Conservation (phyloP, 2,329 filamentous ascomycete genomes). For the Plectosphaerella sp. region DNA sequence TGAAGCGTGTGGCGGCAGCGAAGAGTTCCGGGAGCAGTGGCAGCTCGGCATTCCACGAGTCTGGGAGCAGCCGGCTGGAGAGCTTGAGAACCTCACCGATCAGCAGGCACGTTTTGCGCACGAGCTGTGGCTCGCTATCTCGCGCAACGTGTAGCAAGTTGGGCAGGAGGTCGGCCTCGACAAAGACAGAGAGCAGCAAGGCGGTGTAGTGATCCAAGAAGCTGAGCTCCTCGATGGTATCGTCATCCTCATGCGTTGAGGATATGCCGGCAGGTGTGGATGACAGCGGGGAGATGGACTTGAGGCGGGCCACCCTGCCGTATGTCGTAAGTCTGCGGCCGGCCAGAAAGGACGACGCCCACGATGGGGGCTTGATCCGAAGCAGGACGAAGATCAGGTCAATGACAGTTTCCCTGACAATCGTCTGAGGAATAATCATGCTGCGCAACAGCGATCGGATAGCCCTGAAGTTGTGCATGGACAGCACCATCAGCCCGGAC, state of each 20-base stretch:
- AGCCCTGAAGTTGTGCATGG: slow-evolving; percentile 82
- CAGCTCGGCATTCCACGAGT: slow-evolving; percentile 74
- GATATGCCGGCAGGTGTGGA: slow-evolving; percentile 4
- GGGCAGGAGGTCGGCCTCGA: slow-evolving; percentile 71
- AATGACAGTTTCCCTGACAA: slow-evolving; percentile 70
- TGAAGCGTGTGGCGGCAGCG: slow-evolving; percentile 67
- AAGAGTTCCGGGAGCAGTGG: slow-evolving; percentile 88
- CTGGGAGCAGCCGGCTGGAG: slow-evolving; percentile 78
- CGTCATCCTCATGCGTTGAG: slow-evolving; percentile 51
- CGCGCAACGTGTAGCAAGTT: slow-evolving; percentile 61
- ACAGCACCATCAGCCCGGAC: slow-evolving; percentile 84
- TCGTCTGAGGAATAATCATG: slow-evolving; percentile 51
- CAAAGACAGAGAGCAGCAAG: slow-evolving; percentile 76
- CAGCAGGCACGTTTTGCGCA: slow-evolving; percentile 84
- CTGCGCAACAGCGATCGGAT: slow-evolving; percentile 72
- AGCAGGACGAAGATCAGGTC: slow-evolving; percentile 78
- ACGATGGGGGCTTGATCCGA: slow-evolving; percentile 87
- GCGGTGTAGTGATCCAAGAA: slow-evolving; percentile 94
- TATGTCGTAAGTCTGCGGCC: slow-evolving; percentile 92
- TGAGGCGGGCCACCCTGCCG: slow-evolving; percentile 84
- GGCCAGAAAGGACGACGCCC: slow-evolving; percentile 93
- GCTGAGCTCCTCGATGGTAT: slow-evolving; percentile 63
- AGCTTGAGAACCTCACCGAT: slow-evolving; percentile 90
- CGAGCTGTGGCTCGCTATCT: slow-evolving; percentile 63
- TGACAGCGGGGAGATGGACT: slow-evolving; percentile 41